phyloP scores from a whole-genome alignment of 805 yeast genomes.

The Zygoascus ofunaensis region DNA sequence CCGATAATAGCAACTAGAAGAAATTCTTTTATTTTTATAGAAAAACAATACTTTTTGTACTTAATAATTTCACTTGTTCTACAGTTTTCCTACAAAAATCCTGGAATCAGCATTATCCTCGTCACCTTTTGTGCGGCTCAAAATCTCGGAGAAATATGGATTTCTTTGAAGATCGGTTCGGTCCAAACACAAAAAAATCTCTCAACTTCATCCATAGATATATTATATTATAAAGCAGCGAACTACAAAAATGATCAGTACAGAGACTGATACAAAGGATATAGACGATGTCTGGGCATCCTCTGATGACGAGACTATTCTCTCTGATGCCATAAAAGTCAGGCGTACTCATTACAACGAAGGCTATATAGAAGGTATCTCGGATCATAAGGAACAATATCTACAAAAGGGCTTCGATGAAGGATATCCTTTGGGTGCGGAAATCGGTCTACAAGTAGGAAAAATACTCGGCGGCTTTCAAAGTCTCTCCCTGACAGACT shows the following conservation, averaged over 20 bases:
- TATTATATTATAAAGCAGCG: no score
- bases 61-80: neutral
- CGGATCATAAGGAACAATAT: slow-evolving; percentile 55
- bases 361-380: slow-evolving; percentile 78
- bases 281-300: slow-evolving; percentile 9
- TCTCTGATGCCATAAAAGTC: slow-evolving; percentile 18
- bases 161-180: no score
- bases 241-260: no score
- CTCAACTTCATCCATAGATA: no score
- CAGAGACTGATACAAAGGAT: neutral
- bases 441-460: slow-evolving; percentile 60
- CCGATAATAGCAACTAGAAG: neutral
- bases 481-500: slow-evolving; percentile 26
- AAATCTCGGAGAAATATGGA: no score
- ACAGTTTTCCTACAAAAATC: neutral
- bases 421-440: slow-evolving; percentile 70
- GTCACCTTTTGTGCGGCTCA: no score
- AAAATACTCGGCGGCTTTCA: slow-evolving; percentile 48
- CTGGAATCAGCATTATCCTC: no score
- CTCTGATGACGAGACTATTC: slow-evolving; percentile 2
- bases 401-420: slow-evolving; percentile 75
- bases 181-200: no score
- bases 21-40: no score
- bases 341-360: slow-evolving; percentile 57
- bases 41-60: neutral